Conservation (phyloP, 352 stramenopile species). For the Phytophthora brassicae region DNA sequence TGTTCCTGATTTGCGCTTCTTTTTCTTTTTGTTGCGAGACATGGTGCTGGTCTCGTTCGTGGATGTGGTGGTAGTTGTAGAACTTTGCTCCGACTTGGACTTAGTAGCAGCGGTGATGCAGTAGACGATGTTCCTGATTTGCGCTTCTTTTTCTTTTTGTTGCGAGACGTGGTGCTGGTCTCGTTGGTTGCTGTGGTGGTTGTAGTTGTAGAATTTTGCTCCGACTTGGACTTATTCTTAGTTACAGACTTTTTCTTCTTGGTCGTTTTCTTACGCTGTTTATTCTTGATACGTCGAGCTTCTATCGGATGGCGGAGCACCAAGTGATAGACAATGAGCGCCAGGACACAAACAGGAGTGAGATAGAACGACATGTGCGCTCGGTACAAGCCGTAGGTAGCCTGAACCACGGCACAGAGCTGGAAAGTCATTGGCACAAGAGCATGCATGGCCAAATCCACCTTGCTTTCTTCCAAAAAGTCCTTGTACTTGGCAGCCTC, state of each 20-base stretch:
- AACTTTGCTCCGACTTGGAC: too few relatives aligned
- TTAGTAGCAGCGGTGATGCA: slow-evolving; percentile 27
- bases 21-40: slow-evolving; percentile 41
- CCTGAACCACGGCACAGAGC: slow-evolving; percentile 43
- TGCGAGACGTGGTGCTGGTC: slow-evolving; percentile 18
- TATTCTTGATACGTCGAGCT: slow-evolving; percentile 54
- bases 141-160: slow-evolving; percentile 45
- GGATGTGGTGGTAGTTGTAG: neutral
- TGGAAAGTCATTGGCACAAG: slow-evolving; percentile 56
- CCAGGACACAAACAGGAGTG: slow-evolving; percentile 41
- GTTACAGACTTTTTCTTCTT: slow-evolving; percentile 58
- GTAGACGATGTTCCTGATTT: slow-evolving; percentile 29
- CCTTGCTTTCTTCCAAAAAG: slow-evolving; percentile 66
- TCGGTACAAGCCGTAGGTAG: slow-evolving; percentile 45
- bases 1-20: slow-evolving; percentile 34
- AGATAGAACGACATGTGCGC: slow-evolving; percentile 61
- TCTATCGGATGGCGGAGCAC: slow-evolving; percentile 59
- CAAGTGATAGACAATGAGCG: slow-evolving; percentile 54
- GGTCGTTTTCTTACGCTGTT: slow-evolving; percentile 47
- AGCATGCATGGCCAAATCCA: slow-evolving; percentile 56
- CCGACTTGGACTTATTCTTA: slow-evolving; percentile 39
- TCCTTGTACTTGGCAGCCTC: slow-evolving; percentile 78
- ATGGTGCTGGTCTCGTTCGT: slow-evolving; percentile 9
- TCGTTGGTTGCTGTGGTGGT: neutral
- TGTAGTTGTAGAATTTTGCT: slow-evolving; percentile 10